Evolutionary conservation across 257 asterid genomes (phyloP), one percentile per base, ranked within the genome.

Genomic region (Solanum verrucosum): DNA sequence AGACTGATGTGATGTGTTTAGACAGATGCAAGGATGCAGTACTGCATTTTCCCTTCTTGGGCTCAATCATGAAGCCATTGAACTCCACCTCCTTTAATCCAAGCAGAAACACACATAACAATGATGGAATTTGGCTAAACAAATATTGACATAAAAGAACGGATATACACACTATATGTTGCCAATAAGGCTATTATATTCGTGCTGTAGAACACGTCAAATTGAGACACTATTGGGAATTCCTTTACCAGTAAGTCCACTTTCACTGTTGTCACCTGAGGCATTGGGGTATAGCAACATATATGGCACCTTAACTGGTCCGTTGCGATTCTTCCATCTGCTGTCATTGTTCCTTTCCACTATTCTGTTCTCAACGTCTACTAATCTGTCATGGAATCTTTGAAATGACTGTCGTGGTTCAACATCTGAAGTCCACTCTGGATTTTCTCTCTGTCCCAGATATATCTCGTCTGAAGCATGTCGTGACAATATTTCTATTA

Each of bases 391-490:
- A 4, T 88, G 87, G 33, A 90, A 90, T 82, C 73, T 72, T 78
- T 88, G 67, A 25, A 90, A 90, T 29, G 90, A 89, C 2, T 90
- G 49, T 21, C 78, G 84, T 49, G 92, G 87, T 52, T 71, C 70
- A 49, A 23, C 9, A 82, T 90, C 92, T 52, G 70, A 73, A 33
- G 92, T 90, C 92, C 92, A 90, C 70, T 90, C 90, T 20, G 84
- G 88, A 18, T 67, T 83, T n/a, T 88, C 90, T 88, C 90, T 88
- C 78, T 90, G 92, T 35, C 92, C 92, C 42, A 90, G 89, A 83
- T 90, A 90, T 23, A 90, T 40, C 87, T 90, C 92, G n/a, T 90
- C 92, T 29, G 89, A 59, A 6, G 90, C 49, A 88, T 90, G 92
- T 68, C 89, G 81, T n/a, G 92, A 90, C 77, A 90, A 49, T 33